Evolutionary conservation across 805 yeast genomes (phyloP), one percentile per base, ranked within the genome.

Genomic region (Starmerella sirachaensis): DNA sequence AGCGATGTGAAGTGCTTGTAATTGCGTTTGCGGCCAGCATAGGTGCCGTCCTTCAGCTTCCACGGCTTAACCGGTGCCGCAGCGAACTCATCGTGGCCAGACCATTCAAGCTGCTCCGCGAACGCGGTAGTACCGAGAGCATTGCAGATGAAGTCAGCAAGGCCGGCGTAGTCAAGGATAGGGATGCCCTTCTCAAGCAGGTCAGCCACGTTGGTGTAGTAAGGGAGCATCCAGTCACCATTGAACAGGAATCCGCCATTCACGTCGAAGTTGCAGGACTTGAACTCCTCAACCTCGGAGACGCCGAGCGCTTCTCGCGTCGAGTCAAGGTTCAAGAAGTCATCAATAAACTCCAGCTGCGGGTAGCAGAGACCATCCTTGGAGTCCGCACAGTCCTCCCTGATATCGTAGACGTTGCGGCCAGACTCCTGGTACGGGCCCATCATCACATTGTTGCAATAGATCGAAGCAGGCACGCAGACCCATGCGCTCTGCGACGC

Each of bases 81-180:
- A 29, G 62, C 58, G 54, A 70, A 80, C 31, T 65, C 57, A 4
- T 62, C 65, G 22, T 65, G 61, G 28, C 76, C 71, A 25, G 69
- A 59, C 88, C 91, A 82, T 44, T 66, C 70, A 45, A 82, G 63
- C 45, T 59, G 66, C 54, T 78, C 69, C 12, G 85, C 63, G 91
- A 93, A 83, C 11, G 81, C 91, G 49, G 72, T 73, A 62, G 83
- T 81, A 48, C 94, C 95, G 47, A 84, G 66, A 91, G 94, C 84
- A 64, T 84, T 84, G 62, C 94, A 84, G 54, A 84, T 83, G 59
- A 70, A 84, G 59, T 84, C 95, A 60, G 84, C 81, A 58, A 84
- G 93, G 54, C 95, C 95, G n/a, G 94, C 94, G 51, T 84, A 85
- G 44, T 83, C 72, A 53, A 85, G 69, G 4, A 84, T 86, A 14